Percentiles rank a stretch among this genome's conserved stretches.
Evolutionary conservation across 257 asterid genomes (phyloP).

Genomic region (Osmanthus fragrans): DNA sequence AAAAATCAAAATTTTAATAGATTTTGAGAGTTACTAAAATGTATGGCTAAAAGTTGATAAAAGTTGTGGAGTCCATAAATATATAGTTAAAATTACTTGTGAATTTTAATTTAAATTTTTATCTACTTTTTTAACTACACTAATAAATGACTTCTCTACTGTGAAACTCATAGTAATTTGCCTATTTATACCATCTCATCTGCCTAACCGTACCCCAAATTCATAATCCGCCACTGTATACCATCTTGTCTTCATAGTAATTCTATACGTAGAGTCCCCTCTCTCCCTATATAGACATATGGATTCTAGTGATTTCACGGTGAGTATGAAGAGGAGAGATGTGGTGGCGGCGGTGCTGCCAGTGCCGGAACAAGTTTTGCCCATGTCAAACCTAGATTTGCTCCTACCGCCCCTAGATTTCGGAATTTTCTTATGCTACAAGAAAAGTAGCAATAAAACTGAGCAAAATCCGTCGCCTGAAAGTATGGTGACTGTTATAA

Average conservation of each 20-base stretch:
- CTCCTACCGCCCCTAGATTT: constrained; percentile 60
- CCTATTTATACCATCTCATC: no score
- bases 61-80: no score
- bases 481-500: constrained; percentile 27
- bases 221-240: background rate
- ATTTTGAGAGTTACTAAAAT: no score
- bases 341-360: constrained; percentile 53
- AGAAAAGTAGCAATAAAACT: background rate
- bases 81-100: no score
- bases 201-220: no score
- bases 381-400: constrained; percentile 59
- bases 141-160: no score
- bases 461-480: constrained; percentile 1
- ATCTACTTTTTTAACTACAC: no score
- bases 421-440: constrained; percentile 54
- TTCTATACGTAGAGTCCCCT: background rate
- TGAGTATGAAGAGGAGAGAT: constrained; percentile 40
- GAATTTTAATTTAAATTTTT: no score
- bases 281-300: background rate
- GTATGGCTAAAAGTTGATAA: no score
- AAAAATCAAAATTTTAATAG: no score
- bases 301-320: constrained; percentile 39
- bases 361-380: constrained; percentile 53
- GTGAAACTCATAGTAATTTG: no score
- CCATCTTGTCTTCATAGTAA: background rate